Percentiles rank a stretch among this genome's conserved stretches.
Conservation (phyloP, 2,329 filamentous ascomycete species). For the Cladorrhinum sp. region DNA sequence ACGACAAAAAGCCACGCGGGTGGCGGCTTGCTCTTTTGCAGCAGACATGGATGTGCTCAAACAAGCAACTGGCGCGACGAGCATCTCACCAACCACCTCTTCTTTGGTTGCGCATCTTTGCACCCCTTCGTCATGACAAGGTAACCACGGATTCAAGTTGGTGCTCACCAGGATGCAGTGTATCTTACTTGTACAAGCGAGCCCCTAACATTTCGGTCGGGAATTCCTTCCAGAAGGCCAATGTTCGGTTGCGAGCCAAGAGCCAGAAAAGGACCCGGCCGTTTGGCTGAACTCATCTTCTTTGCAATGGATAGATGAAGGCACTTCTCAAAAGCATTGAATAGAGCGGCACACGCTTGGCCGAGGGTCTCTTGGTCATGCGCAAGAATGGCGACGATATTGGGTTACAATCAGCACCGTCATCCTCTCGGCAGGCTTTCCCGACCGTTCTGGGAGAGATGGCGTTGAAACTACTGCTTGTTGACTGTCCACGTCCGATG, state of each 20-base stretch:
- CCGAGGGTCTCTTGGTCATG: not conserved
- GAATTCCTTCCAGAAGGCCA: conserved; percentile 8
- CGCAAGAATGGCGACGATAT: conserved; percentile 1
- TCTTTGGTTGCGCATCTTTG: not conserved
- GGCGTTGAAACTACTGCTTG: conserved; percentile 2
- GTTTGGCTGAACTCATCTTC: not conserved
- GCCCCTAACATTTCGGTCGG: conserved; percentile 4
- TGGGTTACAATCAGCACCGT: not conserved
- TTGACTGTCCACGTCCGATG: not conserved
- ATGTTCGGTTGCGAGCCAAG: not conserved
- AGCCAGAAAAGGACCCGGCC: not conserved
- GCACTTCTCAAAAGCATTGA: conserved; percentile 12
- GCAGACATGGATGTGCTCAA: not conserved
- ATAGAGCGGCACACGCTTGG: conserved; percentile 14
- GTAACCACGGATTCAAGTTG: not conserved
- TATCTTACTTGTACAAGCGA: conserved; percentile 9
- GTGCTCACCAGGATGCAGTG: not conserved
- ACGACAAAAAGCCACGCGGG: conserved; percentile 11
- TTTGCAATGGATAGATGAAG: conserved; percentile 12
- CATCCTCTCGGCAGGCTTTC: conserved; percentile 4
- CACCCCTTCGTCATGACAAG: not conserved
- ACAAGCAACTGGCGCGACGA: conserved; percentile 4
- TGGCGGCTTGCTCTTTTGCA: not conserved
- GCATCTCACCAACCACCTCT: not conserved
- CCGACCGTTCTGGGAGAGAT: not conserved